Conservation (phyloP, 208 protist species). For the Crithidia brevicula region DNA sequence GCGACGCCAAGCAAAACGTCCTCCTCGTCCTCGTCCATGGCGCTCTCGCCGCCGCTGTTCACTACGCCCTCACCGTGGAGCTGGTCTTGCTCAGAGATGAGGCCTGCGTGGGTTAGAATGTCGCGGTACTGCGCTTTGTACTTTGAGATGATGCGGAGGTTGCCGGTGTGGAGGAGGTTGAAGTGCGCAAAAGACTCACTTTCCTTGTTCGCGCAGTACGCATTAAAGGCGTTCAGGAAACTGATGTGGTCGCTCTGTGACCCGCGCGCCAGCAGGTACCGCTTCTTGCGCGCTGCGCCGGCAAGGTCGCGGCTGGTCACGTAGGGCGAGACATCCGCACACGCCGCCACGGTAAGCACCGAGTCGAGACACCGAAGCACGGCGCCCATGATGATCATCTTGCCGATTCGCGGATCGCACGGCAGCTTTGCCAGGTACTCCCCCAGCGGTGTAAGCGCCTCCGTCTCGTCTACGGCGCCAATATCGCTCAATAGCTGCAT, state of each 20-base stretch:
- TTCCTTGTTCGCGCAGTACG: conserved; percentile 56
- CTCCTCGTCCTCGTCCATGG: not conserved
- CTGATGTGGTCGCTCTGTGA: conserved; percentile 86
- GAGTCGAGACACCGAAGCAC: conserved; percentile 95
- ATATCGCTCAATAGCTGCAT: conserved; percentile 67
- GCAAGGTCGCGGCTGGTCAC: conserved; percentile 47
- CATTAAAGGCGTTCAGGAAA: conserved; percentile 88
- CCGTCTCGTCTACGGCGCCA: conserved; percentile 53
- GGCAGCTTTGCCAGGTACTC: conserved; percentile 85
- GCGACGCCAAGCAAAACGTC: not conserved
- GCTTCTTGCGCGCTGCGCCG: conserved; percentile 50
- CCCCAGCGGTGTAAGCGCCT: conserved; percentile 88
- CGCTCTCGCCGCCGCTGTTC: not conserved
- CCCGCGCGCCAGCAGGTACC: conserved; percentile 56
- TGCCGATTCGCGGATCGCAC: conserved; percentile 87
- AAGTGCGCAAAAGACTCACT: conserved; percentile 46
- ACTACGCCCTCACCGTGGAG: not conserved
- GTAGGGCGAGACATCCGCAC: conserved; percentile 74
- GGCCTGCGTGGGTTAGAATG: conserved; percentile 69
- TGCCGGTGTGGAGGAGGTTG: conserved; percentile 60
- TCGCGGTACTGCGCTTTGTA: conserved; percentile 89
- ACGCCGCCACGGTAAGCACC: conserved; percentile 94
- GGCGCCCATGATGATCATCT: conserved; percentile 94
- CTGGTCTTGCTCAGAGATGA: conserved; percentile 32
- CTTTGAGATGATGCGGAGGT: conserved; percentile 74